Evolutionary conservation across 805 yeast genomes (phyloP).

Genomic region (Lachancea thermotolerans): DNA sequence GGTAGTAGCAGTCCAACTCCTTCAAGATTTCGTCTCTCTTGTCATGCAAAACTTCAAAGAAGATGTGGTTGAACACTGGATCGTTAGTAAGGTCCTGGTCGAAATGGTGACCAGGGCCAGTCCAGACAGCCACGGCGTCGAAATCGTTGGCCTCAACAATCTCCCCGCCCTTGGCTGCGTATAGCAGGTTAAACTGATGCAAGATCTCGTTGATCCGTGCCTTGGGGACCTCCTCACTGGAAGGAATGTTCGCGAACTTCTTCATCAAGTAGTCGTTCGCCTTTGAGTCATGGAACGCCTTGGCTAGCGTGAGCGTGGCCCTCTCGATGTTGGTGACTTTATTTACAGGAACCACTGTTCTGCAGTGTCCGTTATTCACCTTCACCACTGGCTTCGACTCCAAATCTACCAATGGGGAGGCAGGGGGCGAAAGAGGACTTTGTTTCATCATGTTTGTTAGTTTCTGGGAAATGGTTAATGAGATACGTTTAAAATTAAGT

Average conservation of each 20-base stretch:
- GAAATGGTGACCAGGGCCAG: constrained; percentile 22
- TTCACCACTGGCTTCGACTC: constrained; percentile 1
- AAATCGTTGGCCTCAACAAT: constrained; percentile 28
- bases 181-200: constrained; percentile 20
- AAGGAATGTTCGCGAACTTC: constrained; percentile 25
- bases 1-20: constrained; percentile 26
- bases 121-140: constrained; percentile 31
- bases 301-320: constrained; percentile 22
- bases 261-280: constrained; percentile 27
- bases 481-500: too few species aligned
- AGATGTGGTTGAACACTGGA: constrained; percentile 24
- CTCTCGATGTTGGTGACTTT: constrained; percentile 19
- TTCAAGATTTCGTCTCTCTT: constrained; percentile 19
- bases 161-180: constrained; percentile 30
- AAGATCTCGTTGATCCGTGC: constrained; percentile 23
- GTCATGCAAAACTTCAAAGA: constrained; percentile 20
- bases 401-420: constrained; percentile 2
- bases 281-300: constrained; percentile 25
- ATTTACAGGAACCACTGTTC: constrained; percentile 16
- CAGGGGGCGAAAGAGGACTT: constrained; percentile 7
- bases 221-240: constrained; percentile 18
- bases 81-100: constrained; percentile 25
- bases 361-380: constrained; percentile 8
- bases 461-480: not conserved
- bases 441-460: not conserved